These are phyloP conservation scores for Pezicula neosporulosa DNA, from an alignment of 2,329 filamentous ascomycete species.

Conservation along the genomic window DNA sequence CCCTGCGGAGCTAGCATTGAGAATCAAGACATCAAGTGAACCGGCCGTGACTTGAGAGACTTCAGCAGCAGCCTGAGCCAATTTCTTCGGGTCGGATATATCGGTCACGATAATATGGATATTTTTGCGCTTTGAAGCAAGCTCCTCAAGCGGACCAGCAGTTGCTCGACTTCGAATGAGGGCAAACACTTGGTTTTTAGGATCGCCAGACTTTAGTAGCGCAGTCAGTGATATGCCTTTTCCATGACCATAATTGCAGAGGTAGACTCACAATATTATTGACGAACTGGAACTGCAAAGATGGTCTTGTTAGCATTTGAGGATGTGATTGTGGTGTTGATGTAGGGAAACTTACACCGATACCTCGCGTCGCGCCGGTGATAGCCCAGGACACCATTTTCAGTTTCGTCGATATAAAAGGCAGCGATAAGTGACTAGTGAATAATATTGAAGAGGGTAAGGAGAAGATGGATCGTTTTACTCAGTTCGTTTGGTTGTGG, in stretches of 20 bases:
- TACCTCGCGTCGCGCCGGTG: constrained; percentile 1
- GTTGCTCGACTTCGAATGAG: constrained; percentile 5
- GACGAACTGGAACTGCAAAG: constrained; percentile 1
- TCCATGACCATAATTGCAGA: background rate
- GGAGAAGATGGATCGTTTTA: background rate
- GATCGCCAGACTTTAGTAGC: background rate
- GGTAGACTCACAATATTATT: constrained; percentile 1
- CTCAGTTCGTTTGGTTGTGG: background rate
- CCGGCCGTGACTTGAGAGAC: constrained; percentile 2
- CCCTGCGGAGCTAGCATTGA: constrained; percentile 3
- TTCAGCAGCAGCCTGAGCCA: constrained; percentile 2
- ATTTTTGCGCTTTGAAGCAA: constrained; percentile 3
- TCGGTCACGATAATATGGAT: constrained; percentile 5
- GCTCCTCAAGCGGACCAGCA: constrained; percentile 1
- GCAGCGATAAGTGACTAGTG: background rate
- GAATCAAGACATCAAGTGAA: constrained; percentile 7
- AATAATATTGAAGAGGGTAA: background rate
- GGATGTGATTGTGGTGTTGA: background rate
- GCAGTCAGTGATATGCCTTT: background rate
- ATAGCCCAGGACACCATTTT: constrained; percentile 4
- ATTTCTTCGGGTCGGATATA: background rate
- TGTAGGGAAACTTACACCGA: background rate
- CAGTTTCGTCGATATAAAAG: background rate
- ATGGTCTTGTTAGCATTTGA: background rate
- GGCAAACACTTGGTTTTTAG: constrained; percentile 6